Percentiles rank a stretch among this genome's conserved stretches.
phyloP scores from a whole-genome alignment of 805 yeast genomes.

The Candida tammaniensis region DNA sequence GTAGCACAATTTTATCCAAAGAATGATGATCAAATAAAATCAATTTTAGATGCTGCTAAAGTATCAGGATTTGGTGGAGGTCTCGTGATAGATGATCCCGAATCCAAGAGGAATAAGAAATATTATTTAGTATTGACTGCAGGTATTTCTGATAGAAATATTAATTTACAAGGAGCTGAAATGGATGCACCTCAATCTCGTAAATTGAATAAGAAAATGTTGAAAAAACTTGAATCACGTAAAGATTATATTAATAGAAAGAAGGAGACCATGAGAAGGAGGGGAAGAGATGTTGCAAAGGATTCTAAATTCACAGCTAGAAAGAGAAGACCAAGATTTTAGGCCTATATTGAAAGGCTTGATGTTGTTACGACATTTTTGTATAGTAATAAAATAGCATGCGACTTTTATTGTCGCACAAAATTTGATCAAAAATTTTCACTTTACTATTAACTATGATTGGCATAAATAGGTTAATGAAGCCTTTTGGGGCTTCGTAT shows the following conservation, averaged over 20 bases:
- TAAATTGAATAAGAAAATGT: conserved; percentile 43
- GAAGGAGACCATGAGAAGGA: conserved; percentile 87
- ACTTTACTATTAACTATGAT: no score
- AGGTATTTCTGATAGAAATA: conserved; percentile 68
- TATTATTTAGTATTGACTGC: conserved; percentile 88
- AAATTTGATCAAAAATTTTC: conserved; percentile 6
- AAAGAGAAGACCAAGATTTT: conserved; percentile 45
- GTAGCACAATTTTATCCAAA: conserved; percentile 96
- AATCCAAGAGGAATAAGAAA: conserved; percentile 85
- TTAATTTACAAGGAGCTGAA: conserved; percentile 76
- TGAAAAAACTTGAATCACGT: conserved; percentile 62
- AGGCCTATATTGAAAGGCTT: conserved; percentile 5
- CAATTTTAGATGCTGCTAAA: conserved; percentile 80
- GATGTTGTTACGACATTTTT: neutral
- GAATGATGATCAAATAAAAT: conserved; percentile 79
- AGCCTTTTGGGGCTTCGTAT: no score
- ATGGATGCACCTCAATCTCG: conserved; percentile 64
- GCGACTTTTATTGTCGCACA: conserved; percentile 1
- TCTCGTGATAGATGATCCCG: conserved; percentile 89
- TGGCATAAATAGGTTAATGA: no score
- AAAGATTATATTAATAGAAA: conserved; percentile 84
- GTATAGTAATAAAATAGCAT: conserved; percentile 1
- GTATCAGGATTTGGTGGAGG: conserved; percentile 97
- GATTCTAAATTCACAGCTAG: conserved; percentile 94
- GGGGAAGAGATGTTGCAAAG: conserved; percentile 85